These are phyloP conservation scores for Cordyceps cateniannulata DNA, from an alignment of 2,329 filamentous ascomycete species.

Conservation along the genomic window DNA sequence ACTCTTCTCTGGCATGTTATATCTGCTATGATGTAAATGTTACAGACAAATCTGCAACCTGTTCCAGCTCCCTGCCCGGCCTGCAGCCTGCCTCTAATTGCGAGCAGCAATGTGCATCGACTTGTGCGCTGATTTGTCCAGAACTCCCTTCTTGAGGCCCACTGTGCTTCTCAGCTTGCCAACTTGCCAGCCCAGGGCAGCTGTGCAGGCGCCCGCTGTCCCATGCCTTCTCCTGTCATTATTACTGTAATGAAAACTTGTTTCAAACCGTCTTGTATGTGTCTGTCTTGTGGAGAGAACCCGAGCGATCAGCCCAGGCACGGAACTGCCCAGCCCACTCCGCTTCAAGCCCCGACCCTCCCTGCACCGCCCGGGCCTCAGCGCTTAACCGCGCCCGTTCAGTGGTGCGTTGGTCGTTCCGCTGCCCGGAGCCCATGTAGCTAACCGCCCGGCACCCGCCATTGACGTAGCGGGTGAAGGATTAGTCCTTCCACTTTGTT, in stretches of 20 bases:
- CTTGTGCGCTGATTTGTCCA: background rate
- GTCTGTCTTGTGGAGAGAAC: background rate
- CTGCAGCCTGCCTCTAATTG: background rate
- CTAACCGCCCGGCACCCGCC: background rate
- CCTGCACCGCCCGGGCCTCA: background rate
- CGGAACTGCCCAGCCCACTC: background rate
- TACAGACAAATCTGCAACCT: background rate
- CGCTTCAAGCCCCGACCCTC: background rate
- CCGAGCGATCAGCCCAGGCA: background rate
- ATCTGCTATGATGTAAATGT: too few relatives aligned
- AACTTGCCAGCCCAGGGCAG: background rate
- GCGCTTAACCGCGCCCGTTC: slow-evolving; percentile 3
- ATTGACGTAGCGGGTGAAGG: background rate
- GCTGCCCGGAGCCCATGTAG: too few relatives aligned
- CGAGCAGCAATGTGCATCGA: background rate
- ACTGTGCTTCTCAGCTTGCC: background rate
- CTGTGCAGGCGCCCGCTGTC: background rate
- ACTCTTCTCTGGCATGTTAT: too few relatives aligned
- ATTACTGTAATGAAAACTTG: background rate
- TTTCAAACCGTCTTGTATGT: background rate
- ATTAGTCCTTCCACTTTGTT: background rate
- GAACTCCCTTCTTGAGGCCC: background rate
- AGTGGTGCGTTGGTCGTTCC: background rate
- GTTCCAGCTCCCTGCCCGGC: background rate
- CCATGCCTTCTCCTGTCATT: background rate